phyloP scores from a whole-genome alignment of 108 stramenopile species.

The Discostella stelligeroides region DNA sequence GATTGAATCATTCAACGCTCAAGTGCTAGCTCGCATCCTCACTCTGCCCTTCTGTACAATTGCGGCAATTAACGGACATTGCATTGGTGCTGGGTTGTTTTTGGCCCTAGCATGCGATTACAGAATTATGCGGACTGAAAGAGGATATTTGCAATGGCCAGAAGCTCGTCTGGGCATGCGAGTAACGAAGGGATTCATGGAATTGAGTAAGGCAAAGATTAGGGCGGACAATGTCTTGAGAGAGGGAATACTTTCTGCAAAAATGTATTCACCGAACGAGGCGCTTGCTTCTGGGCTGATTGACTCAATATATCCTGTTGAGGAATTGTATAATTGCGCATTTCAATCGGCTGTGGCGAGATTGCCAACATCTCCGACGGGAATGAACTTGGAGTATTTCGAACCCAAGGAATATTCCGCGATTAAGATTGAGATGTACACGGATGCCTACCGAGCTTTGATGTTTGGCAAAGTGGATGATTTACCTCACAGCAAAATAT shows the following conservation, averaged over 20 bases:
- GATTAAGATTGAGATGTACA: constrained; percentile 62
- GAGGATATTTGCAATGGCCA: constrained; percentile 63
- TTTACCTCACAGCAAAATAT: constrained; percentile 53
- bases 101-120: constrained; percentile 66
- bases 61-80: constrained; percentile 72
- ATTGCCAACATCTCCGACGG: constrained; percentile 35
- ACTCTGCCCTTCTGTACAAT: constrained; percentile 59
- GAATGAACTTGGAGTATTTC: constrained; percentile 44
- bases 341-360: constrained; percentile 46
- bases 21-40: constrained; percentile 55
- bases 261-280: constrained; percentile 44
- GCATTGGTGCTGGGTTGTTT: constrained; percentile 68
- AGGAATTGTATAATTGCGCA: constrained; percentile 28
- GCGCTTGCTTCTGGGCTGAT: constrained; percentile 46
- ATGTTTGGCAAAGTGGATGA: constrained; percentile 41
- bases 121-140: constrained; percentile 61
- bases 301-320: constrained; percentile 44
- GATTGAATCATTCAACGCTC: constrained; percentile 47
- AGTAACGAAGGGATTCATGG: constrained; percentile 67
- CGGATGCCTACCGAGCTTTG: constrained; percentile 58
- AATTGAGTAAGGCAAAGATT: constrained; percentile 67
- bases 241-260: constrained; percentile 54
- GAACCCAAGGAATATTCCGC: constrained; percentile 45
- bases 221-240: constrained; percentile 22
- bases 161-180: constrained; percentile 64